These are phyloP conservation scores for Areca catechu DNA, from an alignment of 176 grass and related monocot species.

Conservation along the genomic window DNA sequence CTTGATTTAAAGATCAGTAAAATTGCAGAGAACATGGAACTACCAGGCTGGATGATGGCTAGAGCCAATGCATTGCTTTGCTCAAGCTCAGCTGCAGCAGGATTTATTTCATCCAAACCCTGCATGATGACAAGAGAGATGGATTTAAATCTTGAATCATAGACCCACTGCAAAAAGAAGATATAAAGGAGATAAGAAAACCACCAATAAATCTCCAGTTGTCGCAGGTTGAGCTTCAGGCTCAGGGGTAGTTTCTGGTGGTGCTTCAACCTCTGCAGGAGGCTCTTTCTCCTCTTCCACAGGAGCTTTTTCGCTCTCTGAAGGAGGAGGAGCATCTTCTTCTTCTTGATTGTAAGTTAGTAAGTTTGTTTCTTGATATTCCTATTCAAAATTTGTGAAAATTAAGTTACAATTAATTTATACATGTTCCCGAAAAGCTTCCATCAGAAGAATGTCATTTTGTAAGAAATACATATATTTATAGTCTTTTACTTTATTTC, in stretches of 20 bases:
- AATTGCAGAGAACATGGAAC: neutral
- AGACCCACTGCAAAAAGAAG: neutral
- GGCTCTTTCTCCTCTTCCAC: conserved; percentile 30
- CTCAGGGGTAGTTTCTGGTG: conserved; percentile 34
- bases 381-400: conserved; percentile 26
- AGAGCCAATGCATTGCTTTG: conserved; percentile 77
- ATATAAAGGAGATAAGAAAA: neutral
- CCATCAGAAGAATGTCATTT: too few relatives aligned
- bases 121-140: conserved; percentile 21
- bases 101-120: conserved; percentile 84
- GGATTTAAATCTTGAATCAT: neutral
- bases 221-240: conserved; percentile 27
- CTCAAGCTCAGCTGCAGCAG: conserved; percentile 63
- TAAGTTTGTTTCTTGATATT: conserved; percentile 46
- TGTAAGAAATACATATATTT: too few relatives aligned
- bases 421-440: too few relatives aligned
- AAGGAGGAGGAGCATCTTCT: conserved; percentile 17
- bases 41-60: conserved; percentile 78
- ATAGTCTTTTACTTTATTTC: too few relatives aligned
- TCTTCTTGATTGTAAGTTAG: conserved; percentile 64
- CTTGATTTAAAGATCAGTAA: neutral
- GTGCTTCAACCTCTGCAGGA: conserved; percentile 10
- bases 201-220: conserved; percentile 66
- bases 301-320: conserved; percentile 28
- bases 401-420: conserved; percentile 1